These are phyloP conservation scores for Nematodospora valgi DNA, from an alignment of 805 yeast genomes.

Conservation along the genomic window DNA sequence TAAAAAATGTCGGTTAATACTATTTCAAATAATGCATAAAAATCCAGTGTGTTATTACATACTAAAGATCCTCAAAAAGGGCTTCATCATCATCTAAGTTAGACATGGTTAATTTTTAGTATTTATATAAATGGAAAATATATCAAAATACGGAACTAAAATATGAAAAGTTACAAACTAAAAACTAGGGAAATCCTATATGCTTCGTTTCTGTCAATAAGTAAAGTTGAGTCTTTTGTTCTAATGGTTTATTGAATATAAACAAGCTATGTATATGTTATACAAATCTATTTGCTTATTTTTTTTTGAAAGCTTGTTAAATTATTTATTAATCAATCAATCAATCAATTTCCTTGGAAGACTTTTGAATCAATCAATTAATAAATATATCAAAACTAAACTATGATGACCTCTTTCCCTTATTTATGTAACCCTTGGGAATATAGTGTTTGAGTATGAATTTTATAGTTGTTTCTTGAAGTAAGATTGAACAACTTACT, in stretches of 20 bases:
- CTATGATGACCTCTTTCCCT: no score
- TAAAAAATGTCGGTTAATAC: background rate
- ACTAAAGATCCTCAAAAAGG: constrained; percentile 86
- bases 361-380: no score
- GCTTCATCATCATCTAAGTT: constrained; percentile 87
- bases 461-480: no score
- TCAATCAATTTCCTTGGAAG: no score
- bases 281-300: constrained; percentile 2
- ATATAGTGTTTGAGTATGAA: no score
- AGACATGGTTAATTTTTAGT: constrained; percentile 19
- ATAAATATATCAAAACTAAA: no score
- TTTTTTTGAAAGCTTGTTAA: no score
- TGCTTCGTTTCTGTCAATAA: no score
- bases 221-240: background rate
- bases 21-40: background rate
- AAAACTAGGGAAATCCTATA: constrained; percentile 1
- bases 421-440: no score
- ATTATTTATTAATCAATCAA: no score
- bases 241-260: constrained; percentile 6
- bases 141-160: background rate
- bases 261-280: constrained; percentile 6
- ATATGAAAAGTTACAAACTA: constrained; percentile 1
- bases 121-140: background rate
- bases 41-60: constrained; percentile 3
- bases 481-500: no score